Base-by-base conservation (phyloP, 805 yeast species). In the Saturnispora saitoi region DNA sequence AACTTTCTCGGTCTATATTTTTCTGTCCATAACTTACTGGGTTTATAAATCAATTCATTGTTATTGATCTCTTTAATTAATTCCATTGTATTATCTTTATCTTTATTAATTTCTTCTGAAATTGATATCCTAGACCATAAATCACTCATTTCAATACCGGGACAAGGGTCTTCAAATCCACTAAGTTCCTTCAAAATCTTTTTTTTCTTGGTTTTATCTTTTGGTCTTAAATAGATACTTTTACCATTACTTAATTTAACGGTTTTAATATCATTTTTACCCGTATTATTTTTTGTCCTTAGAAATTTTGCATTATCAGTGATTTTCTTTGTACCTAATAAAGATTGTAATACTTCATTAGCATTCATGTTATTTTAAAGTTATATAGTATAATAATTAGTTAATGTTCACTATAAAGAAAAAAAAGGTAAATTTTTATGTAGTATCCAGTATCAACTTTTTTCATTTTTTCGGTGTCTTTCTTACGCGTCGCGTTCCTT, bases 1-100 rank as follows among this genome's bases (percentile, higher is more conserved):
- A 81, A 83, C n/a, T 62, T 66, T 36, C 62, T 64, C 0, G 91
- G 88, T 51, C 86, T 68, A 72, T 82, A 84, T 60, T 81, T 81
- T 56, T 84, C 91, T 3, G 81, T 77, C 80, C 75, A 66, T 29
- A 73, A 55, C 19, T 50, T 51, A 7, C 36, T 30, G 19, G 43
- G 10, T 28, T 48, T 43, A 37, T 32, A 17, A 29, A 26, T 36
- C 7, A 7, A 26, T 14, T 49, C 45, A 6, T 22, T 34, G 14
- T 34, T 36, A 14, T 11, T 22, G 11, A 34, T 29, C 10, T 31
- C n/a, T 22, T 29, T 26, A 14, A 39, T 20, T 4, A 51, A 42
- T 20, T 42, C 36, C 26, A 42, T 48, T 17, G 39, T 45, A 29
- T 32, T 24, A 4, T 47, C 41, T 10, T 47, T 31, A 2, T 37